A percentile compares a stretch with the other conserved stretches of the same genome.
Conservation (phyloP, 306 rosid genomes). For the Aeschynomene evenia region DNA sequence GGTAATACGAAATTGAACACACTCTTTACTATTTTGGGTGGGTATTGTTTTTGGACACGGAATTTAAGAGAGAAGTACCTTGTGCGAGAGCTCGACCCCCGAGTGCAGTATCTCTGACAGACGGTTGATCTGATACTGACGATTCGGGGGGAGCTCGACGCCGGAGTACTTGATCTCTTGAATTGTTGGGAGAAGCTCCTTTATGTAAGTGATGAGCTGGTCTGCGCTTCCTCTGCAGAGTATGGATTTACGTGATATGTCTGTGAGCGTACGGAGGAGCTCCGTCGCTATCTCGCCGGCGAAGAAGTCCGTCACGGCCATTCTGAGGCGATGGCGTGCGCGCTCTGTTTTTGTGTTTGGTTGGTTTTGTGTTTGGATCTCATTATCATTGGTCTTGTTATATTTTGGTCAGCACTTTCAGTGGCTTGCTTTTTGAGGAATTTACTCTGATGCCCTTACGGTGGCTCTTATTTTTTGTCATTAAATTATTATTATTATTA, state of each 20-base stretch:
- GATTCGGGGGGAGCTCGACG: slow-evolving; percentile 56
- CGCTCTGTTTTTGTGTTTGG: not conserved
- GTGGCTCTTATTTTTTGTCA: not conserved
- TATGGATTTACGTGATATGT: slow-evolving; percentile 48
- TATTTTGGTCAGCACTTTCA: not conserved
- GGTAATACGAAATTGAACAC: too few species aligned
- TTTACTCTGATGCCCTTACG: not conserved
- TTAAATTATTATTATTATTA: too few species aligned
- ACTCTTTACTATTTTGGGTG: too few species aligned
- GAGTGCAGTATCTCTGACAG: slow-evolving; percentile 57
- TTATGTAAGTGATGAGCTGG: slow-evolving; percentile 34
- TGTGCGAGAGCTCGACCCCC: slow-evolving; percentile 65
- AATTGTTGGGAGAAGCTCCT: slow-evolving; percentile 49
- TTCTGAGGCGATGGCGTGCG: too few species aligned
- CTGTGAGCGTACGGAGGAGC: slow-evolving; percentile 40
- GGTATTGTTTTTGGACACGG: too few species aligned
- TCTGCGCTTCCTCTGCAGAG: slow-evolving; percentile 60
- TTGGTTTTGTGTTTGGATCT: too few species aligned
- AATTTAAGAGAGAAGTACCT: slow-evolving; percentile 29
- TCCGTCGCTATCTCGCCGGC: slow-evolving; percentile 60
- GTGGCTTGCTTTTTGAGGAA: not conserved
- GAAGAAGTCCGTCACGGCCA: slow-evolving; percentile 61
- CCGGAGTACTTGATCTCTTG: slow-evolving; percentile 79
- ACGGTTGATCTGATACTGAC: slow-evolving; percentile 68
- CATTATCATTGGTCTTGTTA: too few species aligned